Conservation (phyloP, 2,329 filamentous ascomycete genomes). For the Cladosporium colombiae region DNA sequence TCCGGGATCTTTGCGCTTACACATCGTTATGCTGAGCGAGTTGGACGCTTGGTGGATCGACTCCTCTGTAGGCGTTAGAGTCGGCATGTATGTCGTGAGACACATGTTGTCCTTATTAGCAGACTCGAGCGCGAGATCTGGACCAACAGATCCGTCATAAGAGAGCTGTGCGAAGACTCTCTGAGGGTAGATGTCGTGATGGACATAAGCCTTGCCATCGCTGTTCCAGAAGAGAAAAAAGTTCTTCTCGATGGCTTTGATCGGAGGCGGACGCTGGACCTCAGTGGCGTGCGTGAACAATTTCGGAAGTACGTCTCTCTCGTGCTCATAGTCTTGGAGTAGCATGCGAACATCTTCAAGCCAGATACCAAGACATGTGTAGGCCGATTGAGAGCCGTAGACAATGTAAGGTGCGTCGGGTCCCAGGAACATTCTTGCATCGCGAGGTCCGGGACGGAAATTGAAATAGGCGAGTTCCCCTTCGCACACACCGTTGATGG, state of each 20-base stretch:
- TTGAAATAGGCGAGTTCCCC: constrained; percentile 46
- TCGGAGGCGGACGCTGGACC: constrained; percentile 52
- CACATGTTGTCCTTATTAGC: constrained; percentile 47
- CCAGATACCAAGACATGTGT: constrained; percentile 60
- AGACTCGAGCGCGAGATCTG: constrained; percentile 48
- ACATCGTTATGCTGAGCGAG: constrained; percentile 58
- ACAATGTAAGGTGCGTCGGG: constrained; percentile 53
- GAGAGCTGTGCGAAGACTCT: constrained; percentile 53
- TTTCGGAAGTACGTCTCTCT: neutral
- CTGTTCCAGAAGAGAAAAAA: constrained; percentile 64
- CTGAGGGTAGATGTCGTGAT: constrained; percentile 55
- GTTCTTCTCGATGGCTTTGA: constrained; percentile 58
- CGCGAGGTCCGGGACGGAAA: constrained; percentile 56
- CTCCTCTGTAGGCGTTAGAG: constrained; percentile 1
- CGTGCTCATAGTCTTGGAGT: neutral
- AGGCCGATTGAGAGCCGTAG: constrained; percentile 58
- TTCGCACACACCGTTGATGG: constrained; percentile 36
- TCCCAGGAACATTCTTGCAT: constrained; percentile 60
- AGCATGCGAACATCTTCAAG: constrained; percentile 56
- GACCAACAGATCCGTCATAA: constrained; percentile 49
- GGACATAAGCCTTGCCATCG: constrained; percentile 49
- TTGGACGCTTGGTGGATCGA: constrained; percentile 63
- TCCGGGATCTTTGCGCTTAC: constrained; percentile 47
- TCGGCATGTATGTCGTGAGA: constrained; percentile 42
- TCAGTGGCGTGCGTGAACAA: constrained; percentile 51